Evolutionary conservation across 2,329 filamentous ascomycete genomes (phyloP).

Genomic region (Alternaria burnsii): DNA sequence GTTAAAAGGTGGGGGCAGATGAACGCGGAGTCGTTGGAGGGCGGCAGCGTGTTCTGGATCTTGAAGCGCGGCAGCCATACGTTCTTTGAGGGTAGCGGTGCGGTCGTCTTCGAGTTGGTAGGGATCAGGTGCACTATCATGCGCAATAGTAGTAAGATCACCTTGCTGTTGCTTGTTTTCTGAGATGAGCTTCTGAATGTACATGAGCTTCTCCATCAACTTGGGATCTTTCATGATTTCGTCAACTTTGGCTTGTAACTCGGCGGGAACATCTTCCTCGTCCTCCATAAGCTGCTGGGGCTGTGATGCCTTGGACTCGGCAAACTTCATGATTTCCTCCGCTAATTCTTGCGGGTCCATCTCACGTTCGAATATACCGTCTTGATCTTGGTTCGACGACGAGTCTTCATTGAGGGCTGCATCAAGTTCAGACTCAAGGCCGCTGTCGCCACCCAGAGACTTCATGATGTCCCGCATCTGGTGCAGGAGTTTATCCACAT

Average conservation of each 20-base stretch:
- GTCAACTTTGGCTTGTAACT: conserved; percentile 45
- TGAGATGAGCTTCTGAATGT: conserved; percentile 39
- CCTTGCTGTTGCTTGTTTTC: conserved; percentile 21
- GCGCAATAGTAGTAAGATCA: conserved; percentile 27
- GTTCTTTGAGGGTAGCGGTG: conserved; percentile 35
- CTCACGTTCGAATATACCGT: conserved; percentile 29
- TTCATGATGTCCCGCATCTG: conserved; percentile 41
- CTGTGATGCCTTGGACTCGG: conserved; percentile 14
- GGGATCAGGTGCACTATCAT: conserved; percentile 42
- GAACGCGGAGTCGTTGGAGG: conserved; percentile 37
- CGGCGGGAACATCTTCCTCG: conserved; percentile 36
- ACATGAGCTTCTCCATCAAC: conserved; percentile 44
- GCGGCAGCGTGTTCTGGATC: conserved; percentile 44
- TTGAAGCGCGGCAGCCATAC: conserved; percentile 33
- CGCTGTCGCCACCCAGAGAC: conserved; percentile 28
- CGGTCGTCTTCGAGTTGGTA: conserved; percentile 33
- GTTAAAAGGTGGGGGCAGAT: conserved; percentile 43
- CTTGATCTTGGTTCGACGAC: conserved; percentile 11
- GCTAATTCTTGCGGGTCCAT: conserved; percentile 34
- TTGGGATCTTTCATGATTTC: conserved; percentile 46
- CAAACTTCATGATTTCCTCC: conserved; percentile 33
- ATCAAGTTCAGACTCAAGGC: conserved; percentile 35
- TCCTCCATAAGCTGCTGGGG: conserved; percentile 17
- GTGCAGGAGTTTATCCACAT: conserved; percentile 32
- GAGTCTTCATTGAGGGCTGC: conserved; percentile 30